Base-by-base conservation (phyloP, 148 eudicot species). In the Rhododendron mucronatum region DNA sequence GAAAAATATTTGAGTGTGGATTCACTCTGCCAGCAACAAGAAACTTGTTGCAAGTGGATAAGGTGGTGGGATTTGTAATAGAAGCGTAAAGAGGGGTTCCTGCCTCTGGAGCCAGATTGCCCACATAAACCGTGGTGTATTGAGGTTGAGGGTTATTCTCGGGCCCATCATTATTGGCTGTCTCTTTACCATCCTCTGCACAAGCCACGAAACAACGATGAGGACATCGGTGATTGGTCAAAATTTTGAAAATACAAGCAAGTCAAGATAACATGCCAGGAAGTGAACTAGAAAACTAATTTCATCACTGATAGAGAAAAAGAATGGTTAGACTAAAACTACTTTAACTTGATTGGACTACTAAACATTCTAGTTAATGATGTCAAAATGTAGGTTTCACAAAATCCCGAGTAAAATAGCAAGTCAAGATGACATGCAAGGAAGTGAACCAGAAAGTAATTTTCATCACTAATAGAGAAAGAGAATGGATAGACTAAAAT, bases 131-230 rank as follows among this genome's bases (percentile, higher is more conserved):
- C 82, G 99, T 97, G 76, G 99, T 97, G 84, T 86, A 97, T 88
- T 97, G 99, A 83, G 98, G 96, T 88, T 97, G 99, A 83, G 98
- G 95, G 85, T 93, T 97, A 89, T 94, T 95, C 87, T 97, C 98
- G 78, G 98, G 98, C 82, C 94, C 95, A 78, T 95, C 98, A 76
- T 91, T 92, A 84, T 90, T 97, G n/a, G 92, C 84, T 20, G 88
- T 83, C 90, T 95, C 99, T 85, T 93, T 97, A 20, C 91, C 93
- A 88, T 94, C 98, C 82, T 97, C 99, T 97, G 95, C 82, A 89
- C 83, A 83, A 80, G 16, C 13, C 59, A 77, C 82, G 1, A 20
- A 30, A 75, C 5, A 65, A 71, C 57, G 51, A n/a, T 81, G 63
- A 88, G 77, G 18, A 84, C 30, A 65, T 45, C 12, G 63, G 33